These are phyloP conservation scores for Phytophthora palmivora DNA, from an alignment of 352 stramenopile genomes.

Conservation along the genomic window DNA sequence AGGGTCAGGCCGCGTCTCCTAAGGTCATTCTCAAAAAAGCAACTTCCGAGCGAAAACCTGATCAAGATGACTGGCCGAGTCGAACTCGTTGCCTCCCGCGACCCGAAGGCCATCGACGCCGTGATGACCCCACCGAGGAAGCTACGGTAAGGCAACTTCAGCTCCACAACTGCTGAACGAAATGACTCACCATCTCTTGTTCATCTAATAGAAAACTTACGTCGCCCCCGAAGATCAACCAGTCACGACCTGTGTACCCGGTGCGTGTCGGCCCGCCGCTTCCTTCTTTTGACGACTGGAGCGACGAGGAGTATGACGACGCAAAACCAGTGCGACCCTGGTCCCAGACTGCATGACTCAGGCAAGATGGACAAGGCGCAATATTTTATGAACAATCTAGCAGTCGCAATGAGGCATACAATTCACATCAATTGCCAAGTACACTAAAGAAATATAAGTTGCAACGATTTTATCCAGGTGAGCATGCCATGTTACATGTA, in stretches of 20 bases:
- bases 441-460: constrained; percentile 26
- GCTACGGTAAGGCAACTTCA: constrained; percentile 12
- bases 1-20: constrained; percentile 7
- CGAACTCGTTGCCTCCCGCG: constrained; percentile 7
- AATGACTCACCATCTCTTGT: constrained; percentile 19
- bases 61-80: constrained; percentile 29
- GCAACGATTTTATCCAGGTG: constrained; percentile 6
- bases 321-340: constrained; percentile 18
- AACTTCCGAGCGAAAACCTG: constrained; percentile 20
- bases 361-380: not conserved
- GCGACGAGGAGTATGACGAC: constrained; percentile 15
- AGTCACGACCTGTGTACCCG: constrained; percentile 24
- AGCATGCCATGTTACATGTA: too few relatives aligned
- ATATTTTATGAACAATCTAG: constrained; percentile 38
- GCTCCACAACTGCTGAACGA: not conserved
- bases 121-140: constrained; percentile 27
- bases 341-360: constrained; percentile 24
- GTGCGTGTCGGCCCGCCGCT: constrained; percentile 29
- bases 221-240: constrained; percentile 34
- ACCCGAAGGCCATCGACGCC: not conserved
- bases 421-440: constrained; percentile 2
- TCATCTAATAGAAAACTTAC: constrained; percentile 15
- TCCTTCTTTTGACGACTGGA: constrained; percentile 33
- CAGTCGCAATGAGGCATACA: not conserved
- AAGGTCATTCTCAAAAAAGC: constrained; percentile 40